phyloP scores from a whole-genome alignment of 2,329 filamentous ascomycete genomes.

The Talaromyces funiculosus region DNA sequence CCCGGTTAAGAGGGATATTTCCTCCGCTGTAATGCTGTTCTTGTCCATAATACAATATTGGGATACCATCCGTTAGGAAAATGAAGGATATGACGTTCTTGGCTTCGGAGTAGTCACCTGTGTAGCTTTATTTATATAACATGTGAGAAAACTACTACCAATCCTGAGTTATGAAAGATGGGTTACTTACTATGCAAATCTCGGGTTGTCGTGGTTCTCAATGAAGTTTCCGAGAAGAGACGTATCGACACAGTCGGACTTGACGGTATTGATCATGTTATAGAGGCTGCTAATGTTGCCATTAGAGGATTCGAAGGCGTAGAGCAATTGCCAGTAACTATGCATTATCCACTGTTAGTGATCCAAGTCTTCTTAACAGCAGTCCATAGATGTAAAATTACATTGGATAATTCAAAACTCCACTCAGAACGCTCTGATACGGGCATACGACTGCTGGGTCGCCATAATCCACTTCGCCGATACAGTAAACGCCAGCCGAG shows the following conservation, averaged over 20 bases:
- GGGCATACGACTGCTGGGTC: conserved; percentile 39
- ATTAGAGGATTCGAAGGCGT: conserved; percentile 30
- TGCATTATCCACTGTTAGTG: background rate
- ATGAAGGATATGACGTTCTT: conserved; percentile 59
- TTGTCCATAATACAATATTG: conserved; percentile 61
- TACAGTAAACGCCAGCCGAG: conserved; percentile 43
- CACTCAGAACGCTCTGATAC: conserved; percentile 43
- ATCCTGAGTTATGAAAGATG: background rate
- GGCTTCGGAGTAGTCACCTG: conserved; percentile 40
- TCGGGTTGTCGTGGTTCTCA: conserved; percentile 58
- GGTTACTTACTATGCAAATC: conserved; percentile 41
- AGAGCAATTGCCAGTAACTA: conserved; percentile 29
- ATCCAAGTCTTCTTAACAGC: background rate
- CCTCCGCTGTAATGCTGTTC: conserved; percentile 57
- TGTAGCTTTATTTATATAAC: conserved; percentile 19
- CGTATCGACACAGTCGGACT: conserved; percentile 39
- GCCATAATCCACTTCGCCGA: conserved; percentile 44
- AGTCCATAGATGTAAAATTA: background rate
- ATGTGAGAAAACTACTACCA: background rate
- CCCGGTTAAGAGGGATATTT: conserved; percentile 47
- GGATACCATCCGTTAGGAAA: conserved; percentile 56
- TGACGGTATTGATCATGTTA: conserved; percentile 30
- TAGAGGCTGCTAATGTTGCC: conserved; percentile 34
- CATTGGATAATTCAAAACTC: conserved; percentile 46
- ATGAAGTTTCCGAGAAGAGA: conserved; percentile 51